Evolutionary conservation across 306 rosid species (phyloP), one percentile per base, ranked within the genome.

Genomic region (Trifolium dubium): DNA sequence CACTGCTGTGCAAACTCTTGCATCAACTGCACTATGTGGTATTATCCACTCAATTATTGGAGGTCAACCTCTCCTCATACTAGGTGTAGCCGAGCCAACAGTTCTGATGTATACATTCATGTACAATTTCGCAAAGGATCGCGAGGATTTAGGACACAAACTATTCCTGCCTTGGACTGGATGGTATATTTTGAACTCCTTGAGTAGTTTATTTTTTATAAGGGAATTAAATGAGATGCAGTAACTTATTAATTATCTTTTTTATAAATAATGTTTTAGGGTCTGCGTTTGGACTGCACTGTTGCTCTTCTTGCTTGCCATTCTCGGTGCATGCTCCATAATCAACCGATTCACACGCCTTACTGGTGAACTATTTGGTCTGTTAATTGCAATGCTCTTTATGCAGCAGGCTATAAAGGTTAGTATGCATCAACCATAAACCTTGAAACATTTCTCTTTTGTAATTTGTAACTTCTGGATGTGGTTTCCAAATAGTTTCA

Each of bases 401-500:
- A 90, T 91, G 98, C 97, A 93, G 88, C 93, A 93, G 86, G 98
- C 98, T 63, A 93, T 93, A 79, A 86, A 83, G 81, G 98, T 93
- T 83, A 82, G 89, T 80, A 17, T 64, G 69, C 70, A 28, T 71
- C 4, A 39, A 18, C 74, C 41, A 37, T 77, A 58, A 55, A 40
- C 41, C 72, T 9, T 41, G 47, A 41, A 41, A 41, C 5, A 71
- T 40, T 53, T 61, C 61, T 68, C 54, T 23, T 35, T 56, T 29
- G 44, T 37, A 61, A 72, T 18, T 18, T 59, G 44, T 37, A 63
- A 66, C 49, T 67, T 49, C 30, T 64, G 53, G 62, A 63, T 64
- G 41, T 66, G 46, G 47, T 71, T 53, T 19, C 59, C 11, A 46
- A 70, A 70, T 61, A 13, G 44, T 29, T 71, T 37, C 40, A 41